Evolutionary conservation across 2,329 filamentous ascomycete genomes (phyloP), one percentile per base, ranked within the genome.

Genomic region (Diplodia sapinea): DNA sequence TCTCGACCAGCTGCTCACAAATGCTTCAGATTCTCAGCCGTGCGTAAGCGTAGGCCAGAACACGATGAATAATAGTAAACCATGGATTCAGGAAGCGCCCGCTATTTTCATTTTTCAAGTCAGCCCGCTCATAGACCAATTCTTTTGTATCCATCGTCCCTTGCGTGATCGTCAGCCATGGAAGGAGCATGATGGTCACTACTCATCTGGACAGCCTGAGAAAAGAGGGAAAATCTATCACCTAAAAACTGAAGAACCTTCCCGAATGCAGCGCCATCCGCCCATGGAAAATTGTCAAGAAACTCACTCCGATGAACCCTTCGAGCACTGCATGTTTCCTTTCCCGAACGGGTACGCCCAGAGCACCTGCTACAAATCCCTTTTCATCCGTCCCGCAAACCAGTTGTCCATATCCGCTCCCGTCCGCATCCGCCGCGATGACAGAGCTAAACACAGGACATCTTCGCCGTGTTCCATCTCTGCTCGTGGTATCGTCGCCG

Each of bases 231-330:
- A 59, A 62, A 67, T 67, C 65, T 67, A 67, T 67, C 56, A 52
- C 56, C 65, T 57, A 61, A 54, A 43, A 67, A 67, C 43, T 66
- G 55, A 38, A 62, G 65, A 67, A 49, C 56, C 65, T 52, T 61
- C 56, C 65, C 65, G 65, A 67, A 67, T 62, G 65, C 65, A 67
- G 65, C 65, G 65, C 65, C 65, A 62, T 54, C 65, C 65, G 56
- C 65, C 65, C 65, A 47, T 67, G 65, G 29, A 52, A 65, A 62
- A 40, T 52, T 61, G 55, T 59, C 55, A 67, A 67, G 56, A 62
- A 67, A 47, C 47, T 57, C 36, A 23, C 55, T 49, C 59, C 43
- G 50, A 67, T 62, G 65, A 52, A 59, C 65, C 65, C 56, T 61
- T 62, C 56, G 26, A 62, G 40, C 47, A 61, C 65, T 67, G 65